Conservation (phyloP, 805 yeast genomes). For the Debaryomyces maramus region DNA sequence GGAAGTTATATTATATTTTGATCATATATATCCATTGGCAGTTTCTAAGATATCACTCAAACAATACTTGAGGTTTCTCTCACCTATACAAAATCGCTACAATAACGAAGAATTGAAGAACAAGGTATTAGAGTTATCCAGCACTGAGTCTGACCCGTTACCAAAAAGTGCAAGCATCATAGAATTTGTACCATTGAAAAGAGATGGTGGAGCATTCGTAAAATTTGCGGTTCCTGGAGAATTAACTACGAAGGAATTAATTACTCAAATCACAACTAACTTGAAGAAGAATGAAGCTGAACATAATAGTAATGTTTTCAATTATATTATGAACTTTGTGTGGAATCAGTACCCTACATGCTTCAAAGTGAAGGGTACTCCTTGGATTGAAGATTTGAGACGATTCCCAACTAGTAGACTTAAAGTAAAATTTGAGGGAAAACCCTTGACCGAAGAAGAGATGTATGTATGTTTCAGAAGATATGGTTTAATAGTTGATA, state of each 20-base stretch:
- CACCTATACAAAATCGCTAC: constrained; percentile 13
- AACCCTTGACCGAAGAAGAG: constrained; percentile 74
- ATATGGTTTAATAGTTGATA: constrained; percentile 81
- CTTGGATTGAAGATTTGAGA: constrained; percentile 94
- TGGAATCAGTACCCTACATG: constrained; percentile 45
- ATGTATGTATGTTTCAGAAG: constrained; percentile 79
- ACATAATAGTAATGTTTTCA: constrained; percentile 9
- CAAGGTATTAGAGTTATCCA: constrained; percentile 7
- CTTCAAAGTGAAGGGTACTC: constrained; percentile 82
- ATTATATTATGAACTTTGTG: constrained; percentile 9
- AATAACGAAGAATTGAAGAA: constrained; percentile 16
- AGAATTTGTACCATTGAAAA: constrained; percentile 63
- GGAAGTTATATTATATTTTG: constrained; percentile 39
- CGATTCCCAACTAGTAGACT: constrained; percentile 67
- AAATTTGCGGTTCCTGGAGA: constrained; percentile 63
- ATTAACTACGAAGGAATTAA: constrained; percentile 51
- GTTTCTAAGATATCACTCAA: constrained; percentile 23
- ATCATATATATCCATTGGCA: constrained; percentile 34
- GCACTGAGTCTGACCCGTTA: constrained; percentile 23
- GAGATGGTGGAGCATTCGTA: constrained; percentile 96
- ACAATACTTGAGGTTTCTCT: constrained; percentile 20
- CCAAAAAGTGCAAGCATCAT: constrained; percentile 43
- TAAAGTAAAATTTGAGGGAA: constrained; percentile 74
- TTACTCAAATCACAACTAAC: constrained; percentile 50
- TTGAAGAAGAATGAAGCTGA: constrained; percentile 25